phyloP scores from a whole-genome alignment of 495 filamentous ascomycete species.

The Penicillium nucicola region DNA sequence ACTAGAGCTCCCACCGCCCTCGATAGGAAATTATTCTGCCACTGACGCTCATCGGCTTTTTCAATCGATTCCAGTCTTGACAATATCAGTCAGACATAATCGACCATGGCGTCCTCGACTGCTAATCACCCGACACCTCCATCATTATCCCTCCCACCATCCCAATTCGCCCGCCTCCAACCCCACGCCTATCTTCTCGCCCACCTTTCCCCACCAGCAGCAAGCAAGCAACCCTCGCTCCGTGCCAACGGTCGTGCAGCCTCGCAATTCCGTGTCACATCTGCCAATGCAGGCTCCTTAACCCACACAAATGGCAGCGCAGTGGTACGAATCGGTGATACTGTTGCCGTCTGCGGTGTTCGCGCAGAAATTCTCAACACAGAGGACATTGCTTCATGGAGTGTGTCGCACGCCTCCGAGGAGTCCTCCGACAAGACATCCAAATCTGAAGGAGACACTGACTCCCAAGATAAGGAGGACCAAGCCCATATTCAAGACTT shows the following conservation, averaged over 20 bases:
- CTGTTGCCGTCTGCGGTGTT: slow-evolving; percentile 86
- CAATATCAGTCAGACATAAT: not conserved
- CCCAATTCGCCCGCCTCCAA: slow-evolving; percentile 84
- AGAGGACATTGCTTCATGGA: slow-evolving; percentile 63
- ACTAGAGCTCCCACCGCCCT: slow-evolving; percentile 1
- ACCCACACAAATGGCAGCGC: slow-evolving; percentile 86
- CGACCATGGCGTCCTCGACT: slow-evolving; percentile 23
- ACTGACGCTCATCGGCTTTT: slow-evolving; percentile 23
- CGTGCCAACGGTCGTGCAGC: slow-evolving; percentile 79
- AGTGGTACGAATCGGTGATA: slow-evolving; percentile 84
- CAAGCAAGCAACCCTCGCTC: slow-evolving; percentile 51
- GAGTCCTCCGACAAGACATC: slow-evolving; percentile 22
- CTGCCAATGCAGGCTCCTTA: slow-evolving; percentile 73
- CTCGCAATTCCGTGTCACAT: slow-evolving; percentile 62
- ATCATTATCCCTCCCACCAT: slow-evolving; percentile 68
- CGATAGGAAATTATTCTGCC: slow-evolving; percentile 30
- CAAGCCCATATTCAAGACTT: slow-evolving; percentile 56
- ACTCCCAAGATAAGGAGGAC: slow-evolving; percentile 37
- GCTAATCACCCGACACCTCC: slow-evolving; percentile 28
- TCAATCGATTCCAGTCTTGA: slow-evolving; percentile 7
- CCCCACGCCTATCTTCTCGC: slow-evolving; percentile 86
- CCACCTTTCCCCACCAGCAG: slow-evolving; percentile 64
- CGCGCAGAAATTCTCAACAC: slow-evolving; percentile 80
- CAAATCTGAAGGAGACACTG: slow-evolving; percentile 10
- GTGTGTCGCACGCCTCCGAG: slow-evolving; percentile 33